Evolutionary conservation across 208 protist genomes (phyloP).

Genomic region (Trypanosoma conorhini): DNA sequence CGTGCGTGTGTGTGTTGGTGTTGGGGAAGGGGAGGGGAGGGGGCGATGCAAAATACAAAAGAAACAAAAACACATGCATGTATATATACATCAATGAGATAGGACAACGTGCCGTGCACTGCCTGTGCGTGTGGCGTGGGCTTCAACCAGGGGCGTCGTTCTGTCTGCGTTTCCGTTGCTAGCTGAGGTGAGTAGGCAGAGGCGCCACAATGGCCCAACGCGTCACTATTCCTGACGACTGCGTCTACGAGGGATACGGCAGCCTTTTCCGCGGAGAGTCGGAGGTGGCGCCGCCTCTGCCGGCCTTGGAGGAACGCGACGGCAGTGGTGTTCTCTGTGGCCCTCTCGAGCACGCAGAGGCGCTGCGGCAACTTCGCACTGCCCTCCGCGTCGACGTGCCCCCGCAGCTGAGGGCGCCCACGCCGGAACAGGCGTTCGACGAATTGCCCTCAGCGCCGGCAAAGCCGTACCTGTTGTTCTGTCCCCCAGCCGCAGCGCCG

Average conservation of each 20-base stretch:
- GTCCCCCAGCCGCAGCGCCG: not conserved
- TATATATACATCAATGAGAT: not conserved
- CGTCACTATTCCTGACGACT: slow-evolving; percentile 17
- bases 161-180: not conserved
- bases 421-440: not conserved
- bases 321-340: not conserved
- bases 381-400: slow-evolving; percentile 31
- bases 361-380: slow-evolving; percentile 36
- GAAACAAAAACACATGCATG: not conserved
- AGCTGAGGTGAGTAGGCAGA: not conserved
- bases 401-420: slow-evolving; percentile 7
- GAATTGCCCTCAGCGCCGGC: not conserved
- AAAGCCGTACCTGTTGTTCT: not conserved
- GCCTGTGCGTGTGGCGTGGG: not conserved
- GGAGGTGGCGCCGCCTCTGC: not conserved
- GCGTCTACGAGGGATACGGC: slow-evolving; percentile 26
- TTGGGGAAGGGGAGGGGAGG: too few species aligned
- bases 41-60: too few species aligned
- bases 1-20: too few species aligned
- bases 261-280: slow-evolving; percentile 13
- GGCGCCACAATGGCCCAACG: not conserved
- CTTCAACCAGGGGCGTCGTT: not conserved
- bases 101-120: not conserved
- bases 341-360: slow-evolving; percentile 18
- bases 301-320: not conserved